phyloP scores from a whole-genome alignment of 352 stramenopile species.

The Phytophthora brassicae region DNA sequence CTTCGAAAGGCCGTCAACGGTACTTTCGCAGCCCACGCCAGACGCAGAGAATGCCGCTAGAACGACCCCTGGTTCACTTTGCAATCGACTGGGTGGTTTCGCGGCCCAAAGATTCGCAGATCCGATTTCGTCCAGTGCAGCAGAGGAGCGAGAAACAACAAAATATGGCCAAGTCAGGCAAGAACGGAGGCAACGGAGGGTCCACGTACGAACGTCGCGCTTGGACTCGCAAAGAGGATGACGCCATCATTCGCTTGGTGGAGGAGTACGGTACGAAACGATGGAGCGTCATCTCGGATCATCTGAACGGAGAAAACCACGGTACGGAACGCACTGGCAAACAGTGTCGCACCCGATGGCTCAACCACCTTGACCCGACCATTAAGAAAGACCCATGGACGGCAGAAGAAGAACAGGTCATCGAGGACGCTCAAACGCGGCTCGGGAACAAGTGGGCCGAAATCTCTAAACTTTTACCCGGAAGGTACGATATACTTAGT shows the following conservation, averaged over 20 bases:
- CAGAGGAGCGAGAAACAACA: no score
- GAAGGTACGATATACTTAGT: conserved; percentile 43
- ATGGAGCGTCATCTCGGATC: conserved; percentile 87
- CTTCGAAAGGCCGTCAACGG: conserved; percentile 29
- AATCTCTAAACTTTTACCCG: conserved; percentile 97
- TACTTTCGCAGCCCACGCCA: conserved; percentile 20
- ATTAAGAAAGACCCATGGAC: conserved; percentile 91
- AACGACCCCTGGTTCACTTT: conserved; percentile 13
- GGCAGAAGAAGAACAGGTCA: conserved; percentile 88
- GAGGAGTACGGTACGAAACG: conserved; percentile 88
- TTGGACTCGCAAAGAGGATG: conserved; percentile 86
- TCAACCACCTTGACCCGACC: conserved; percentile 84
- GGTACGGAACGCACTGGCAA: conserved; percentile 84
- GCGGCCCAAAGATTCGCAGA: conserved; percentile 36
- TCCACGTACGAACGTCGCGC: conserved; percentile 83
- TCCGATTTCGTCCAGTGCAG: conserved; percentile 17
- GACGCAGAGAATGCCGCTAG: conserved; percentile 5
- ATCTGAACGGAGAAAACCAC: conserved; percentile 84
- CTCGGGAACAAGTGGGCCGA: conserved; percentile 98
- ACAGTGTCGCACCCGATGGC: conserved; percentile 80
- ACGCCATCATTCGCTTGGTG: conserved; percentile 82
- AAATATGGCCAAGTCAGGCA: conserved; percentile 65
- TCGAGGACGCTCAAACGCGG: conserved; percentile 87
- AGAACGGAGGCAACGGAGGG: conserved; percentile 33
- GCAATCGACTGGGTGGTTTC: conserved; percentile 23